Conservation (phyloP, 495 filamentous ascomycete species). For the Lophiotrema nucula region DNA sequence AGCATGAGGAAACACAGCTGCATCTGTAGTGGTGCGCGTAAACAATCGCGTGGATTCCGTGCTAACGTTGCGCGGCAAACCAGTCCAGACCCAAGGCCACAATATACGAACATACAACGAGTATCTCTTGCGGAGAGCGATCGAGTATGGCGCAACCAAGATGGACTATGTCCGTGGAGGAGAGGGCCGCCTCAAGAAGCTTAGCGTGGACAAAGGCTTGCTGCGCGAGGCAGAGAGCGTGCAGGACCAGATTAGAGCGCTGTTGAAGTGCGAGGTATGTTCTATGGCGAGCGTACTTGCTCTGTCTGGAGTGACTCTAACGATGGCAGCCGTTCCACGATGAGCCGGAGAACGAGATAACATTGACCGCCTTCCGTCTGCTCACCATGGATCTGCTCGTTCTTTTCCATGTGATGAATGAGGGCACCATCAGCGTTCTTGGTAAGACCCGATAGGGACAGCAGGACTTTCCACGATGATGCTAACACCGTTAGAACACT, state of each 20-base stretch:
- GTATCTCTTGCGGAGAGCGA: slow-evolving; percentile 80
- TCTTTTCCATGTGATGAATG: slow-evolving; percentile 93
- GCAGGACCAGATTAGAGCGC: slow-evolving; percentile 79
- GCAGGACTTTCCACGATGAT: not conserved
- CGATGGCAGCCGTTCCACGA: slow-evolving; percentile 72
- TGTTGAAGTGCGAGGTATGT: slow-evolving; percentile 83
- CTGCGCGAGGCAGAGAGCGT: slow-evolving; percentile 89
- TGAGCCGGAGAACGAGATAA: slow-evolving; percentile 96
- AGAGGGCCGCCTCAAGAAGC: slow-evolving; percentile 76
- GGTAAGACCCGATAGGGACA: slow-evolving; percentile 61
- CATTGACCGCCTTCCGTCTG: slow-evolving; percentile 89
- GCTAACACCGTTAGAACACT: slow-evolving; percentile 67
- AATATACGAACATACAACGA: slow-evolving; percentile 91
- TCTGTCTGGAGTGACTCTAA: slow-evolving; percentile 28
- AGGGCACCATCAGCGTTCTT: slow-evolving; percentile 95
- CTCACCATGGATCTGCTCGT: slow-evolving; percentile 86
- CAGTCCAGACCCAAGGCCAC: slow-evolving; percentile 91
- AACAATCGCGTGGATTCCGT: not conserved
- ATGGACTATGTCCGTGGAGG: slow-evolving; percentile 87
- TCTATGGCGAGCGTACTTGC: not conserved
- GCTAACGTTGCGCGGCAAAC: slow-evolving; percentile 22
- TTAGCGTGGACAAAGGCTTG: slow-evolving; percentile 89
- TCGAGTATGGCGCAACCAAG: slow-evolving; percentile 76
- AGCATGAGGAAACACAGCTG: no score
- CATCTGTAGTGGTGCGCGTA: no score